phyloP scores from a whole-genome alignment of 1,139 yeast genomes.

The Diutina ranongensis region DNA sequence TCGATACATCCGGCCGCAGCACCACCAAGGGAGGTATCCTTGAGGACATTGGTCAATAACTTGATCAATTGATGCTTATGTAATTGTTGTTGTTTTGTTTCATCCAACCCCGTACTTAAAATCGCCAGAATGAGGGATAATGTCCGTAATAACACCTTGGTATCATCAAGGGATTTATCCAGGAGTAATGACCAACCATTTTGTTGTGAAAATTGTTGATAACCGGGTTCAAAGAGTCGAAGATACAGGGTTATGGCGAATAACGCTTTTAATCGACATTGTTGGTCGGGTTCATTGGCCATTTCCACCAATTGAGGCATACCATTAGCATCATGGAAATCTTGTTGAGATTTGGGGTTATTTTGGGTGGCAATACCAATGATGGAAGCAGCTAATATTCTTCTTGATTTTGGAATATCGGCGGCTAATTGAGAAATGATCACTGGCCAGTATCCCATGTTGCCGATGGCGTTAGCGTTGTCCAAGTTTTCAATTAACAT shows the following conservation, averaged over 20 bases:
- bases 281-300: not conserved
- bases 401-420: conserved; percentile 29
- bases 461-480: conserved; percentile 87
- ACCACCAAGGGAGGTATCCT: conserved; percentile 15
- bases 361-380: conserved; percentile 92
- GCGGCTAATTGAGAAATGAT: conserved; percentile 39
- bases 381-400: conserved; percentile 55
- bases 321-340: conserved; percentile 43
- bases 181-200: conserved; percentile 9
- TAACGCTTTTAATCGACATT: not conserved
- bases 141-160: conserved; percentile 39
- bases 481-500: conserved; percentile 90
- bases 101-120: conserved; percentile 38
- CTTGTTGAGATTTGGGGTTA: conserved; percentile 63
- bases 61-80: conserved; percentile 29
- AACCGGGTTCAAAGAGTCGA: conserved; percentile 3
- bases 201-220: not conserved
- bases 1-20: conserved; percentile 43
- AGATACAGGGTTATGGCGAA: conserved; percentile 3
- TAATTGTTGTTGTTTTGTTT: conserved; percentile 26
- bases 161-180: conserved; percentile 31
- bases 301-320: conserved; percentile 14
- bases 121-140: conserved; percentile 49
- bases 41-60: conserved; percentile 25
- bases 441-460: conserved; percentile 69